Conservation (phyloP, 495 filamentous ascomycete genomes). For the Durotheca rogersii region DNA sequence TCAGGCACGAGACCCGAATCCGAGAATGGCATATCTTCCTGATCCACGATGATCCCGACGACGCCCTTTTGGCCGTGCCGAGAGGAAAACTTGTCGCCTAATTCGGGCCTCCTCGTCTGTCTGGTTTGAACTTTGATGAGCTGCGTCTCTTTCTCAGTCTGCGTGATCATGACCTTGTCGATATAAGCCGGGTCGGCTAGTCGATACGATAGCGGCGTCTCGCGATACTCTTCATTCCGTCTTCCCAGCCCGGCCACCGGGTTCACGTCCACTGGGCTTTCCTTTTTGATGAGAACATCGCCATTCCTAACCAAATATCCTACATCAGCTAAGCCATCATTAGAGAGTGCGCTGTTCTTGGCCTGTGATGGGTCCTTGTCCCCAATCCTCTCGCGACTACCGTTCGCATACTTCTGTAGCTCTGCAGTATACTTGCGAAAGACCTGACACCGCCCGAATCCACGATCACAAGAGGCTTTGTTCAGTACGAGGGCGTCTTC, state of each 20-base stretch:
- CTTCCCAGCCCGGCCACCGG: conserved; percentile 64
- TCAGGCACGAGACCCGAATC: conserved; percentile 88
- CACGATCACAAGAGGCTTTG: conserved; percentile 89
- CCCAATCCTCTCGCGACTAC: conserved; percentile 70
- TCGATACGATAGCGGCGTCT: conserved; percentile 76
- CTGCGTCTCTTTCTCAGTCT: conserved; percentile 75
- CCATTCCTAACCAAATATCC: conserved; percentile 71
- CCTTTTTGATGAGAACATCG: conserved; percentile 86
- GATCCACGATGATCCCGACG: conserved; percentile 90
- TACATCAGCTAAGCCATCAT: conserved; percentile 80
- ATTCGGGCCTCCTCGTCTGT: conserved; percentile 88
- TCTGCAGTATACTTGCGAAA: conserved; percentile 83
- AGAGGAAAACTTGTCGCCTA: conserved; percentile 98
- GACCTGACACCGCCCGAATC: conserved; percentile 94
- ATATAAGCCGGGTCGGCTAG: conserved; percentile 82
- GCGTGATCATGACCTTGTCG: conserved; percentile 89
- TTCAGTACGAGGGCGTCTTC: conserved; percentile 97
- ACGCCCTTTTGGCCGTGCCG: conserved; percentile 99
- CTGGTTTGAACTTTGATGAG: conserved; percentile 89
- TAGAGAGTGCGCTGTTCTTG: conserved; percentile 73
- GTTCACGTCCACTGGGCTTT: conserved; percentile 70
- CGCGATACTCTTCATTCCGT: conserved; percentile 61
- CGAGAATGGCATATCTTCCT: conserved; percentile 96
- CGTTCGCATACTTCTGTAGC: conserved; percentile 78
- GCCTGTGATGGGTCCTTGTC: conserved; percentile 62